A percentile compares a stretch with the other conserved stretches of the same genome.
phyloP scores from a whole-genome alignment of 2,329 filamentous ascomycete genomes.

The Mycosphaerella sp. region DNA sequence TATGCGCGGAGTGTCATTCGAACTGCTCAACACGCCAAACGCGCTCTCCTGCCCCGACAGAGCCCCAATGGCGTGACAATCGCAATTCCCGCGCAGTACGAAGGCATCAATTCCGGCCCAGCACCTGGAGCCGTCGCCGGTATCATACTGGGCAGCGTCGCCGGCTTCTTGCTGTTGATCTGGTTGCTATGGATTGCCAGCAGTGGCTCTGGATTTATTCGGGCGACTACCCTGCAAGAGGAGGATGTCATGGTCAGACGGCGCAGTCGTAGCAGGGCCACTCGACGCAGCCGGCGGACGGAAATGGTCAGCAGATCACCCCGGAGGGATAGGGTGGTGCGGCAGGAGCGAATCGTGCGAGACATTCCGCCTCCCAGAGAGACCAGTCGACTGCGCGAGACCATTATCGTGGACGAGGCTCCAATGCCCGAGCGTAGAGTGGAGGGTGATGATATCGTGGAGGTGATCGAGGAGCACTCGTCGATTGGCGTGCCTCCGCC shows the following conservation, averaged over 20 bases:
- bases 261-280: conserved; percentile 24
- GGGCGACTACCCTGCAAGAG: conserved; percentile 25
- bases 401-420: conserved; percentile 41
- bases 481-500: conserved; percentile 36
- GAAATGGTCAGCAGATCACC: conserved; percentile 31
- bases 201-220: conserved; percentile 29
- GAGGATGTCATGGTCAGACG: conserved; percentile 31
- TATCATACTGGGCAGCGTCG: conserved; percentile 52
- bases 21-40: conserved; percentile 7
- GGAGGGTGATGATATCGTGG: conserved; percentile 49
- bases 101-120: conserved; percentile 47
- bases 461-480: conserved; percentile 53
- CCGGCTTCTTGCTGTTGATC: conserved; percentile 48
- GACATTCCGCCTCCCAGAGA: conserved; percentile 26
- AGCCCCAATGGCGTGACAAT: conserved; percentile 13
- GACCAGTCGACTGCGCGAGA: conserved; percentile 29
- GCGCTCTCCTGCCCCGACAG: conserved; percentile 18
- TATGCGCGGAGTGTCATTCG: conserved; percentile 7
- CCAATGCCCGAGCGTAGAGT: conserved; percentile 35
- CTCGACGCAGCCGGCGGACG: conserved; percentile 23
- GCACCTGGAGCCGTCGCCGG: conserved; percentile 53
- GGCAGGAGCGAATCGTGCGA: conserved; percentile 33
- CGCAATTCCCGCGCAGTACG: conserved; percentile 47
- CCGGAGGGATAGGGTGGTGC: conserved; percentile 29
- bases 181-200: conserved; percentile 45